These are phyloP conservation scores for Protomyces lactucae-debilis DNA, from an alignment of 1,139 yeast species.

Conservation along the genomic window DNA sequence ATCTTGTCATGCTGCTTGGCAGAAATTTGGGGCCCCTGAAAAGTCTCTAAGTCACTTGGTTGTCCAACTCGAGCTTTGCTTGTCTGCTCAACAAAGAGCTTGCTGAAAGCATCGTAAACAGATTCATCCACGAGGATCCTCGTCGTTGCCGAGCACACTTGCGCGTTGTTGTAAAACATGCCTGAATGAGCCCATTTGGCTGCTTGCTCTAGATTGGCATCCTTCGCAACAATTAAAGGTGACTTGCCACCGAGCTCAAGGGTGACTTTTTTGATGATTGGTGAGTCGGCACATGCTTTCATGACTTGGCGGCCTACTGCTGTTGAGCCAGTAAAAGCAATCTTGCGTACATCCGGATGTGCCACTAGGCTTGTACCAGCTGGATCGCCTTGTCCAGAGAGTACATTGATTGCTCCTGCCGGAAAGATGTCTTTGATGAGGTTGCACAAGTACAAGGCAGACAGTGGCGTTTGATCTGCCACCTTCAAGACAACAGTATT, in stretches of 20 bases:
- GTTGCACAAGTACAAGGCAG: conserved; percentile 74
- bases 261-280: conserved; percentile 59
- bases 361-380: conserved; percentile 69
- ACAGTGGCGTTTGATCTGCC: conserved; percentile 80
- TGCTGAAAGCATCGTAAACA: conserved; percentile 57
- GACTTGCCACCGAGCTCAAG: conserved; percentile 93
- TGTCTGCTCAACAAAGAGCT: conserved; percentile 52
- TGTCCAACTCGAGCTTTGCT: conserved; percentile 54
- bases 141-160: conserved; percentile 80
- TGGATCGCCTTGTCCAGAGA: conserved; percentile 50
- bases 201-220: conserved; percentile 72
- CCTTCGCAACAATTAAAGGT: conserved; percentile 81
- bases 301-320: conserved; percentile 72
- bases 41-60: conserved; percentile 46
- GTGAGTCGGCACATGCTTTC: conserved; percentile 62
- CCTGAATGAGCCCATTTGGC: conserved; percentile 67
- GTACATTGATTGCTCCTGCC: conserved; percentile 68
- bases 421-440: conserved; percentile 82
- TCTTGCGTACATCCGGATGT: conserved; percentile 61
- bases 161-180: conserved; percentile 70
- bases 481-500: conserved; percentile 88
- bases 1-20: conserved; percentile 67
- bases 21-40: conserved; percentile 82
- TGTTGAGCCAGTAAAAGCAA: conserved; percentile 89
- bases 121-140: conserved; percentile 61